phyloP scores from a whole-genome alignment of 768 basidiomycete genomes.

The Mycena belliarum region DNA sequence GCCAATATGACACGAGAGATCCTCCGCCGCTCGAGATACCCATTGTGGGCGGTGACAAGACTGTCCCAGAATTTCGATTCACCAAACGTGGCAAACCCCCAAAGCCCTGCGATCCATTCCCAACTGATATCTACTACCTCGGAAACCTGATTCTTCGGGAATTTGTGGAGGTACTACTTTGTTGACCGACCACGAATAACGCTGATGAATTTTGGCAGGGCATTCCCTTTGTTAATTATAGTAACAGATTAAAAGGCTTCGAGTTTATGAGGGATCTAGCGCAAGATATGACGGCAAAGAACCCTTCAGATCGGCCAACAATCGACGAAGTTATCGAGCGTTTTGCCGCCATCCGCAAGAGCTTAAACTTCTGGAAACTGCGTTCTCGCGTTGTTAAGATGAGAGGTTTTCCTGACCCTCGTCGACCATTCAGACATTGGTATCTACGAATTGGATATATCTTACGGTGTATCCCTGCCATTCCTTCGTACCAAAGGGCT shows the following conservation, averaged over 20 bases:
- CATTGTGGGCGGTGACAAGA: not conserved
- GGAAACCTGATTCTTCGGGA: not conserved
- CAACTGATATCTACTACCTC: not conserved
- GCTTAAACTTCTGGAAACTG: not conserved
- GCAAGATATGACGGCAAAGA: not conserved
- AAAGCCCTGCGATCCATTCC: not conserved
- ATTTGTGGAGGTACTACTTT: not conserved
- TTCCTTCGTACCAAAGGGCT: not conserved
- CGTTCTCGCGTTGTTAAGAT: not conserved
- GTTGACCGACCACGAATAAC: not conserved
- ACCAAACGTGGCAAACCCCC: not conserved
- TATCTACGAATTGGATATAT: not conserved
- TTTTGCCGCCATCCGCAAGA: not conserved
- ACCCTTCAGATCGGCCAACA: not conserved
- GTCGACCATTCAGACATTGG: not conserved
- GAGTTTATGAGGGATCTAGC: not conserved
- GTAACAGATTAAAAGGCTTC: not conserved
- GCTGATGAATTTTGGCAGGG: not conserved
- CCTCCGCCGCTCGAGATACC: not conserved
- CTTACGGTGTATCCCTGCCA: not conserved
- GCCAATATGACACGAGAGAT: not conserved
- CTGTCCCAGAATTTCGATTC: not conserved
- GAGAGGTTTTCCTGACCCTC: not conserved
- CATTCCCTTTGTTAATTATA: not conserved
- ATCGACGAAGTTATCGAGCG: not conserved